Percentiles rank a stretch among this genome's conserved stretches.
Evolutionary conservation across 2,329 filamentous ascomycete species (phyloP).

Genomic region (Trichoderma atrobrunneum): DNA sequence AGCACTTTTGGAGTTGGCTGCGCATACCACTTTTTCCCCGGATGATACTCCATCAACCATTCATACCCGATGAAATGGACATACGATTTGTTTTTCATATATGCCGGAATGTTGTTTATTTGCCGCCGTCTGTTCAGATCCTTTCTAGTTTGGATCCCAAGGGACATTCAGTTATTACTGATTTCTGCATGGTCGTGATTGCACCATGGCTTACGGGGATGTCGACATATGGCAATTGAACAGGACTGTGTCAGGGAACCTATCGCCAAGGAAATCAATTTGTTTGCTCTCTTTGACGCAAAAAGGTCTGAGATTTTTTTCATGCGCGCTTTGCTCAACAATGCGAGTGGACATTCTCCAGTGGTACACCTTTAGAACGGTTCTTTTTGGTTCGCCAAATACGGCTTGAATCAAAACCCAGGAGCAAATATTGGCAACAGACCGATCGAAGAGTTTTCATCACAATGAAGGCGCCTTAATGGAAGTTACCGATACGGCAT

Average conservation of each 20-base stretch:
- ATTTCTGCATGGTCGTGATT: too few species aligned
- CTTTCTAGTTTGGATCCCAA: too few species aligned
- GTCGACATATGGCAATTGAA: not conserved
- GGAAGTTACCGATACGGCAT: not conserved
- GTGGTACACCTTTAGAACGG: not conserved
- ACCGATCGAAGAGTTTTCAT: not conserved
- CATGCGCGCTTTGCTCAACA: not conserved
- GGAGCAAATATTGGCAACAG: not conserved
- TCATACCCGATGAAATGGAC: not conserved
- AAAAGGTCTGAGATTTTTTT: not conserved
- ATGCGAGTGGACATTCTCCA: not conserved
- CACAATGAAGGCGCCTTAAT: not conserved
- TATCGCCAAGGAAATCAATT: not conserved
- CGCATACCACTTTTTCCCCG: not conserved
- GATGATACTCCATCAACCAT: not conserved
- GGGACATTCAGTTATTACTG: too few species aligned
- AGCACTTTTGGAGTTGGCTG: not conserved
- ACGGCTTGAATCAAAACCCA: not conserved
- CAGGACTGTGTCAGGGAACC: not conserved
- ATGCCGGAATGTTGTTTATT: not conserved
- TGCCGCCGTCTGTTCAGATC: too few species aligned
- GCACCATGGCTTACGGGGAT: too few species aligned
- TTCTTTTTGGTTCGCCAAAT: not conserved
- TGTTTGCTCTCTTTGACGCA: not conserved
- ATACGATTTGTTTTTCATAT: not conserved